Base-by-base conservation (phyloP, 495 filamentous ascomycete species). In the Podospora didyma region DNA sequence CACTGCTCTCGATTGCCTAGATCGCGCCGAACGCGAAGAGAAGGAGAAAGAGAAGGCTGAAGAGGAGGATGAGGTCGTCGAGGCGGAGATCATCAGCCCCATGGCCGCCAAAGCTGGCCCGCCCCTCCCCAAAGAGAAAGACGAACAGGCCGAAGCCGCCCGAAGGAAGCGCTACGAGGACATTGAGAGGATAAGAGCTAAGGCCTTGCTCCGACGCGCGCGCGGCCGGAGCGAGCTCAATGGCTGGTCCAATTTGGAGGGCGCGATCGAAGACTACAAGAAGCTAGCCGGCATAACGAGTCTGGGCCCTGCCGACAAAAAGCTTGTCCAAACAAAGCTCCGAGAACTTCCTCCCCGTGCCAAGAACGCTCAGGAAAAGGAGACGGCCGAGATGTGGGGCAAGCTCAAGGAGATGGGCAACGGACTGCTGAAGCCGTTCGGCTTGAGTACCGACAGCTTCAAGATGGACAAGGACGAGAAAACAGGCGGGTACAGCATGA, bases 401-500 rank as follows among this genome's bases (percentile, higher is more conserved):
- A 97, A 97, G 73, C 71, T 98, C 71, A 97, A 96, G 71, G 85
- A 89, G 79, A 77, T 98, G 53, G 93, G 93, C 2, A 96, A 98
- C 73, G 89, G 90, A 1, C 78, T 98, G 42, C 73, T 98, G 37
- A 96, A 88, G 65, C 93, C 93, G 1, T 98, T 97, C 75, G 93
- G 93, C 17, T 73, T 98, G 53, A 92, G 85, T 24, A 97, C 93
- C 14, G 86, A 96, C 17, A 93, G 90, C 66, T 98, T 98, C 73
- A 85, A 96, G 37, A 92, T 97, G 77, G 83, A 87, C 6, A 91
- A 96, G 69, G 92, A 96, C 62, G 88, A 90, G 60, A 87, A 86
- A 56, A 89, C 87, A 5, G 93, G 93, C 7, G 92, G 89, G 17
- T 97, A 97, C 71, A 96, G 86, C 70, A 86, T 97, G 85, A 90